A percentile compares a stretch with the other conserved stretches of the same genome.
These are phyloP conservation scores for Andrographis paniculata DNA, from an alignment of 305 asterid genomes.

Conservation along the genomic window DNA sequence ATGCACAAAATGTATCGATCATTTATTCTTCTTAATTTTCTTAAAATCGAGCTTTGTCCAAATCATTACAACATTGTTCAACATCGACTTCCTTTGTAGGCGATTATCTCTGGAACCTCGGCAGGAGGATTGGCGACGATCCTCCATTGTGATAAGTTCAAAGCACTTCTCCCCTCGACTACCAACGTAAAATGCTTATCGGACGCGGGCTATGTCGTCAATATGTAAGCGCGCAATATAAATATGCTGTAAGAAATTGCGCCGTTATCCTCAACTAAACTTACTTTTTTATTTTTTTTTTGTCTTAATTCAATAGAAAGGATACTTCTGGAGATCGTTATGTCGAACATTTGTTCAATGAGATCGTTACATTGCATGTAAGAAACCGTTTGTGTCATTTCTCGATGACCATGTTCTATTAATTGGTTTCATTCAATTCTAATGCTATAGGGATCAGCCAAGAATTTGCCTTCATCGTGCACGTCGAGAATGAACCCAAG, in stretches of 20 bases:
- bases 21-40: background rate
- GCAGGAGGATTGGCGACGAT: slow-evolving; percentile 68
- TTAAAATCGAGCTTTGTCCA: background rate
- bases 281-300: background rate
- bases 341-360: slow-evolving; percentile 29
- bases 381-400: too few relatives aligned
- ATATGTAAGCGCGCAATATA: too few relatives aligned
- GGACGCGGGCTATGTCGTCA: slow-evolving; percentile 71
- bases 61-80: too few relatives aligned
- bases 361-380: slow-evolving; percentile 50
- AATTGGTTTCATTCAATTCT: background rate
- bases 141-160: slow-evolving; percentile 60
- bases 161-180: slow-evolving; percentile 33
- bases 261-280: too few relatives aligned
- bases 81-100: slow-evolving; percentile 30
- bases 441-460: slow-evolving; percentile 55
- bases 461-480: slow-evolving; percentile 47
- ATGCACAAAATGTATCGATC: slow-evolving; percentile 48
- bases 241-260: too few relatives aligned
- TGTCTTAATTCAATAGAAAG: too few relatives aligned
- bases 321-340: slow-evolving; percentile 36
- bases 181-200: slow-evolving; percentile 67
- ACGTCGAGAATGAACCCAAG: slow-evolving; percentile 58
- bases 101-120: slow-evolving; percentile 63
- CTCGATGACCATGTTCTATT: background rate